Evolutionary conservation across 208 protist genomes (phyloP).

Genomic region (Tritrichomonas foetus): DNA sequence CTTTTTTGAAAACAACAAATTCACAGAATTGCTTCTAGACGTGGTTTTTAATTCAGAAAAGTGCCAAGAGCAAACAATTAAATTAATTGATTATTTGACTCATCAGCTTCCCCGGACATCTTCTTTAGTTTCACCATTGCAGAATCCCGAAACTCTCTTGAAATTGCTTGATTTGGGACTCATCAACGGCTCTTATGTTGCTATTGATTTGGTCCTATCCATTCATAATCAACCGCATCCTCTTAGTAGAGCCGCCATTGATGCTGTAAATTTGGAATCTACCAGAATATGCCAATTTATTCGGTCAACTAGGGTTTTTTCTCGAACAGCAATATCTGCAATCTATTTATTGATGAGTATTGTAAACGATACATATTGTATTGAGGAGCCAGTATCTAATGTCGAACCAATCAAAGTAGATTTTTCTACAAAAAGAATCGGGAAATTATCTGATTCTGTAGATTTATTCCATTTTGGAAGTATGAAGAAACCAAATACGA

Average conservation of each 20-base stretch:
- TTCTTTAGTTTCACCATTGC: background rate
- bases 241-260: background rate
- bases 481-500: no score
- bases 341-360: no score
- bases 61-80: background rate
- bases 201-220: background rate
- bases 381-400: no score
- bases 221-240: background rate
- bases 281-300: background rate
- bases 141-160: background rate
- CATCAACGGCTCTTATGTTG: background rate
- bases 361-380: no score
- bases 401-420: no score
- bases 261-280: background rate
- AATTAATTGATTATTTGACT: background rate
- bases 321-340: no score
- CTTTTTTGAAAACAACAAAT: background rate
- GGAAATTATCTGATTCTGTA: no score
- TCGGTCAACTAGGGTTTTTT: background rate
- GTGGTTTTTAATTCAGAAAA: background rate
- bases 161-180: background rate
- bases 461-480: no score
- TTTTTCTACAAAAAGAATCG: no score
- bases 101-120: background rate
- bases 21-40: background rate